These are phyloP conservation scores for Melanomma pulvis-pyrius DNA, from an alignment of 495 filamentous ascomycete species.

Conservation along the genomic window DNA sequence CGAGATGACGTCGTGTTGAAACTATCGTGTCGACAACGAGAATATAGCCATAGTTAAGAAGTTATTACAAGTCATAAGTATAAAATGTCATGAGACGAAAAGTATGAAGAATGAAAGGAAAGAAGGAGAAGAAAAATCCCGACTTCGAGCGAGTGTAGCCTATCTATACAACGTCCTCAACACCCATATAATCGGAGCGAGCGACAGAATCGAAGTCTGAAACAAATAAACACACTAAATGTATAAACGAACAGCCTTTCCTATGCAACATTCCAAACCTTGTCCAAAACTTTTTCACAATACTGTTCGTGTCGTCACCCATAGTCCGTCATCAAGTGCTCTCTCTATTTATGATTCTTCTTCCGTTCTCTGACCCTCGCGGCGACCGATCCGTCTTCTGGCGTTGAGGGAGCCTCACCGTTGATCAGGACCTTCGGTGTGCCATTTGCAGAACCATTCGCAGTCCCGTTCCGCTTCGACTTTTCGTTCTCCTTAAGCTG, in stretches of 20 bases:
- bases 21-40: too few species aligned
- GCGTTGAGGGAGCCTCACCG: conserved; percentile 8
- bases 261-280: not conserved
- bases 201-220: not conserved
- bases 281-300: not conserved
- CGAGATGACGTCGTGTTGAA: too few species aligned
- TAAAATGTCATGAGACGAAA: too few species aligned
- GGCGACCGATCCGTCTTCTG: not conserved
- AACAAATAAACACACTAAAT: not conserved
- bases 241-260: not conserved
- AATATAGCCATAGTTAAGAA: too few species aligned
- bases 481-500: not conserved
- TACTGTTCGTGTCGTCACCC: not conserved
- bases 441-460: conserved; percentile 14
- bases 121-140: not conserved
- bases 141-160: not conserved
- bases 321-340: not conserved
- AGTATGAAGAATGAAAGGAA: too few species aligned
- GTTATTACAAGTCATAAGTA: too few species aligned
- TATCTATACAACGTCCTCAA: not conserved
- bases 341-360: conserved; percentile 9
- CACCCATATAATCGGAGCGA: not conserved
- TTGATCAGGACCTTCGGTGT: conserved; percentile 27
- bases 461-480: not conserved
- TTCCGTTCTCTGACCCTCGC: conserved; percentile 15